Percentiles rank a stretch among this genome's conserved stretches.
These are phyloP conservation scores for Neolentinus lepideus DNA, from an alignment of 1,284 basidiomycete genomes.

Conservation along the genomic window DNA sequence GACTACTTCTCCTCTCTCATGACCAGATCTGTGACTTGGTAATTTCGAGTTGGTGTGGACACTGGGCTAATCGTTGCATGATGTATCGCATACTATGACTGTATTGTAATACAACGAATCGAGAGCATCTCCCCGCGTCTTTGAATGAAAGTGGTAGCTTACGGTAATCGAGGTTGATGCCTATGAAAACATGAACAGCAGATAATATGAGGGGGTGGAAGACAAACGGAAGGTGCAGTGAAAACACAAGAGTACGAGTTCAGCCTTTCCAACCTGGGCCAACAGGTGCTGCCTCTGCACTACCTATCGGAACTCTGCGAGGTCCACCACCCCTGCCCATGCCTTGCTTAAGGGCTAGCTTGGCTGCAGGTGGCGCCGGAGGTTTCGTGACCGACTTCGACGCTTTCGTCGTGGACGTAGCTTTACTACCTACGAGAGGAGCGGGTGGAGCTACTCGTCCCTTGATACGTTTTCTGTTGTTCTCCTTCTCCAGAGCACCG, in stretches of 20 bases:
- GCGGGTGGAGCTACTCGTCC: slow-evolving; percentile 13
- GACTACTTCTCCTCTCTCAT: slow-evolving; percentile 44
- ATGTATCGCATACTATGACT: background rate
- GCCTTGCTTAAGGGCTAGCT: slow-evolving; percentile 23
- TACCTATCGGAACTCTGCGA: slow-evolving; percentile 49
- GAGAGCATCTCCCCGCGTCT: background rate
- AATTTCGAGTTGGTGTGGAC: background rate
- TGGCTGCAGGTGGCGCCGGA: slow-evolving; percentile 8
- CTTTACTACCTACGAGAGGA: slow-evolving; percentile 9
- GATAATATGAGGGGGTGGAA: background rate
- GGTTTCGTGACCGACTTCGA: slow-evolving; percentile 5
- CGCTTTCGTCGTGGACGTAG: slow-evolving; percentile 9
- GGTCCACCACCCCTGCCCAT: slow-evolving; percentile 33
- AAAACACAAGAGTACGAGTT: slow-evolving; percentile 7
- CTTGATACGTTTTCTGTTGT: slow-evolving; percentile 17
- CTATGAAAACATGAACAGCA: background rate
- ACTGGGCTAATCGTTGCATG: background rate
- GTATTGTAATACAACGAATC: too few species aligned
- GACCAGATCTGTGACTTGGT: slow-evolving; percentile 4
- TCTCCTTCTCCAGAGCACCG: slow-evolving; percentile 26
- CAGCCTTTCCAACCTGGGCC: slow-evolving; percentile 27
- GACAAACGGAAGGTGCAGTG: background rate
- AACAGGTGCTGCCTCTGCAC: slow-evolving; percentile 44
- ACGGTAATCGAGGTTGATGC: background rate
- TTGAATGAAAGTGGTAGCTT: slow-evolving; percentile 2